These are phyloP conservation scores for Penicillium olsonii DNA, from an alignment of 2,329 filamentous ascomycete species.

Conservation along the genomic window DNA sequence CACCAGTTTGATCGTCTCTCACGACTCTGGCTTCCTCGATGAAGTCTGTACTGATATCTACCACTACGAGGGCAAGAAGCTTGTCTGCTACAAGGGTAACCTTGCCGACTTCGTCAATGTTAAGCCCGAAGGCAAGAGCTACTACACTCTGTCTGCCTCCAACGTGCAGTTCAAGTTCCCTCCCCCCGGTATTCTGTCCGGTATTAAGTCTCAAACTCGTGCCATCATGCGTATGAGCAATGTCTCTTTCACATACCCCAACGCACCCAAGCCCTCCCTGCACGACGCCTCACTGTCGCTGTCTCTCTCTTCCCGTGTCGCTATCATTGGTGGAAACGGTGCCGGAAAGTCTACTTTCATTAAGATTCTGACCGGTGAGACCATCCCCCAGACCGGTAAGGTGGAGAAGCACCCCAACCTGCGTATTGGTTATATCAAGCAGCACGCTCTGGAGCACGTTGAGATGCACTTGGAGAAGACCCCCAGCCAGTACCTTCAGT, in stretches of 20 bases:
- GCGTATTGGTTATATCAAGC: slow-evolving; percentile 99
- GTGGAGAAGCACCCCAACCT: slow-evolving; percentile 99
- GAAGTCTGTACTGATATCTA: slow-evolving; percentile 98
- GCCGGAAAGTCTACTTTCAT: slow-evolving; percentile 98
- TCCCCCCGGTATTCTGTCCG: slow-evolving; percentile 86
- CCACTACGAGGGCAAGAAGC: slow-evolving; percentile 98
- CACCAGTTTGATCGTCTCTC: slow-evolving; percentile 94
- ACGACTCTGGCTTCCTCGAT: slow-evolving; percentile 97
- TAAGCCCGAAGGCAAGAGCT: slow-evolving; percentile 93
- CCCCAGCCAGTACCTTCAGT: slow-evolving; percentile 97
- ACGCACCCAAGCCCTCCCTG: slow-evolving; percentile 82
- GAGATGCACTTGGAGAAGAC: slow-evolving; percentile 99
- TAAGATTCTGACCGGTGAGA: slow-evolving; percentile 93
- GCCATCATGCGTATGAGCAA: slow-evolving; percentile 95
- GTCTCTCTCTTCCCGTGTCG: slow-evolving; percentile 85
- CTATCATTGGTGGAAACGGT: slow-evolving; percentile 96
- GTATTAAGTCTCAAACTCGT: slow-evolving; percentile 92
- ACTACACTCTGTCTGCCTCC: slow-evolving; percentile 90
- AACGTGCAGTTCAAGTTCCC: slow-evolving; percentile 98
- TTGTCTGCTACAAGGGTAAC: slow-evolving; percentile 59
- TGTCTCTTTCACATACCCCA: slow-evolving; percentile 92
- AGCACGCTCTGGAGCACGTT: slow-evolving; percentile 97
- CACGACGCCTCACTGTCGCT: slow-evolving; percentile 84
- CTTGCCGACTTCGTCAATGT: slow-evolving; percentile 73
- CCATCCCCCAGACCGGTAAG: slow-evolving; percentile 76